These are phyloP conservation scores for Mycena latifolia DNA, from an alignment of 768 basidiomycete genomes.

Conservation along the genomic window DNA sequence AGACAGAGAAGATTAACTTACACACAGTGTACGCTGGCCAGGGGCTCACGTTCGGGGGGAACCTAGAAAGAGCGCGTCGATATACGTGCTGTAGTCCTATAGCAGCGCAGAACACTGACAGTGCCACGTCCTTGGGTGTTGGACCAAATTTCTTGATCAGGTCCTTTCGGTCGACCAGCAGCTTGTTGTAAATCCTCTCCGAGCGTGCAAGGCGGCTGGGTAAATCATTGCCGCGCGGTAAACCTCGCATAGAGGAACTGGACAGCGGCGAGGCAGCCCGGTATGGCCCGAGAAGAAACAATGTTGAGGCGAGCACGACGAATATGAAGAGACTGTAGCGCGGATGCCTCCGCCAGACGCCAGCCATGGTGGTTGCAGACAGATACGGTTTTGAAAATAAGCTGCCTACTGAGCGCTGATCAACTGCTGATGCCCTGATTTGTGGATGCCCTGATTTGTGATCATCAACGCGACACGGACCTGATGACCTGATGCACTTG, in stretches of 20 bases:
- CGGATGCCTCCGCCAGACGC: conserved; percentile 59
- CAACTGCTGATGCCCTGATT: no score
- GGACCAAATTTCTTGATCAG: conserved; percentile 70
- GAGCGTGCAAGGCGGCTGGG: conserved; percentile 55
- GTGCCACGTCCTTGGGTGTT: conserved; percentile 56
- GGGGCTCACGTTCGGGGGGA: conserved; percentile 63
- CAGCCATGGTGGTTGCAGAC: conserved; percentile 23
- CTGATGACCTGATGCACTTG: no score
- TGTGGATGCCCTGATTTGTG: no score
- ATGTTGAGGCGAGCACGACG: conserved; percentile 54
- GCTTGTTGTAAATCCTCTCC: conserved; percentile 59
- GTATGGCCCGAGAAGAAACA: conserved; percentile 61
- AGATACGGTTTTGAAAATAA: no score
- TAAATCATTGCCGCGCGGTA: conserved; percentile 48
- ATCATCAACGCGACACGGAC: no score
- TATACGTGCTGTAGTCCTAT: conserved; percentile 17
- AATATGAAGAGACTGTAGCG: conserved; percentile 62
- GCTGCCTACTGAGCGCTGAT: no score
- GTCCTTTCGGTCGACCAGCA: conserved; percentile 54
- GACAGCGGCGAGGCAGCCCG: conserved; percentile 39
- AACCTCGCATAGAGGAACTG: conserved; percentile 4
- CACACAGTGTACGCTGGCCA: conserved; percentile 72
- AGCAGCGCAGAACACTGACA: conserved; percentile 49
- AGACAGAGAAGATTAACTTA: conserved; percentile 44
- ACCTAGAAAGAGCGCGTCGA: conserved; percentile 47